Conservation (phyloP, 2,329 filamentous ascomycete genomes). For the Venturia asperata region DNA sequence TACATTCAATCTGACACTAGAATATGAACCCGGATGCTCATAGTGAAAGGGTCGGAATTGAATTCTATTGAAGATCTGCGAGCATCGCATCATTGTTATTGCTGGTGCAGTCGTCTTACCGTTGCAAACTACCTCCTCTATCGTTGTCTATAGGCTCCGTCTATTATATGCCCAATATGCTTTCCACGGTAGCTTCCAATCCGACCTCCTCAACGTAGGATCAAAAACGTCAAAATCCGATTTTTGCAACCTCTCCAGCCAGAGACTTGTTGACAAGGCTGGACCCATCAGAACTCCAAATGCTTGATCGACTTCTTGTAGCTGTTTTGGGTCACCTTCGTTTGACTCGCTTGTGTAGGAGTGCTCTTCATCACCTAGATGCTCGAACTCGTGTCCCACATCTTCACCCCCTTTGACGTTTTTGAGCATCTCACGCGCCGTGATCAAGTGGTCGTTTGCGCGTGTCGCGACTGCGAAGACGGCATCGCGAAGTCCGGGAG, state of each 20-base stretch:
- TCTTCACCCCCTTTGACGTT: conserved; percentile 66
- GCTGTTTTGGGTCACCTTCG: conserved; percentile 30
- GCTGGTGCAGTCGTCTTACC: neutral
- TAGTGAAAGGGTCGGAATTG: neutral
- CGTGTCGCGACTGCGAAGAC: conserved; percentile 88
- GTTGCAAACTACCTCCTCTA: neutral
- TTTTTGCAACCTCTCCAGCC: conserved; percentile 69
- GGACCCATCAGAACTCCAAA: conserved; percentile 73
- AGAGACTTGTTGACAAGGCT: conserved; percentile 68
- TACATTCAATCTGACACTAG: too few relatives aligned
- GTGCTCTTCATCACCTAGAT: conserved; percentile 63
- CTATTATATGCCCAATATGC: conserved; percentile 55
- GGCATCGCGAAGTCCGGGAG: conserved; percentile 75
- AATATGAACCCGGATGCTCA: too few relatives aligned
- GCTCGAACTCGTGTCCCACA: conserved; percentile 82
- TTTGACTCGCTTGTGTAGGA: conserved; percentile 23
- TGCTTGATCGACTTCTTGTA: conserved; percentile 54
- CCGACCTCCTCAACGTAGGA: conserved; percentile 53
- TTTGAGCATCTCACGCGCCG: conserved; percentile 82
- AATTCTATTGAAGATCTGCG: neutral
- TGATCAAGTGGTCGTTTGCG: conserved; percentile 93
- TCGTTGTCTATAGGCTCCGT: conserved; percentile 29
- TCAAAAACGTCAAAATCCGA: conserved; percentile 78
- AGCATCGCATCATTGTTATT: neutral
- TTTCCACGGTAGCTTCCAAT: conserved; percentile 84